Percentiles rank a stretch among this genome's conserved stretches.
Conservation (phyloP, 306 rosid species). For the Quercus aquifolioides region DNA sequence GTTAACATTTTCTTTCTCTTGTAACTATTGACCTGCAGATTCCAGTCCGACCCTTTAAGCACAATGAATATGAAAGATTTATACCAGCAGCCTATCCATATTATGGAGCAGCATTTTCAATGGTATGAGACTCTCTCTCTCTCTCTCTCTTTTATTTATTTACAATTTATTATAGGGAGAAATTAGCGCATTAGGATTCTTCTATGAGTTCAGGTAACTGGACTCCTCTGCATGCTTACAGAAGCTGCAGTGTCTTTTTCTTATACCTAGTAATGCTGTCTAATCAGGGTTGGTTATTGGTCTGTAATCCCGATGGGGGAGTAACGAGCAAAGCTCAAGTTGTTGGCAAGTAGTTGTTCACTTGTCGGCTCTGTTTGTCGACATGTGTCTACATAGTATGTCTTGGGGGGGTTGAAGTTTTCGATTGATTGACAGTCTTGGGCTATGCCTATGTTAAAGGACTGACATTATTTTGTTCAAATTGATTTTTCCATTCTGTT, state of each 20-base stretch:
- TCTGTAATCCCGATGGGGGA: background rate
- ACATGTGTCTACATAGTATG: no score
- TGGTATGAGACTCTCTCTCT: conserved; percentile 49
- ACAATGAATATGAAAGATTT: conserved; percentile 95
- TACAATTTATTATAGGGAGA: background rate
- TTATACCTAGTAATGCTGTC: background rate
- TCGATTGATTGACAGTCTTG: no score
- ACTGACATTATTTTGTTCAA: background rate
- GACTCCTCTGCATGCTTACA: background rate
- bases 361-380: background rate
- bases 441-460: background rate
- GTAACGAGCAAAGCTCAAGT: background rate
- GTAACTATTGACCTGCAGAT: conserved; percentile 57
- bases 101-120: conserved; percentile 85
- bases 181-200: background rate
- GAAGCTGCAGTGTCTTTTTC: background rate
- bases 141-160: background rate
- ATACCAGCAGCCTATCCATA: conserved; percentile 95
- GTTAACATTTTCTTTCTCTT: background rate
- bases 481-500: background rate
- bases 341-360: background rate
- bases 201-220: background rate
- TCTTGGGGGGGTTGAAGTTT: no score
- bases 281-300: background rate
- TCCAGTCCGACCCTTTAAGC: conserved; percentile 94